These are phyloP conservation scores for Phytophthora agathidicida DNA, from an alignment of 352 stramenopile species.

Conservation along the genomic window DNA sequence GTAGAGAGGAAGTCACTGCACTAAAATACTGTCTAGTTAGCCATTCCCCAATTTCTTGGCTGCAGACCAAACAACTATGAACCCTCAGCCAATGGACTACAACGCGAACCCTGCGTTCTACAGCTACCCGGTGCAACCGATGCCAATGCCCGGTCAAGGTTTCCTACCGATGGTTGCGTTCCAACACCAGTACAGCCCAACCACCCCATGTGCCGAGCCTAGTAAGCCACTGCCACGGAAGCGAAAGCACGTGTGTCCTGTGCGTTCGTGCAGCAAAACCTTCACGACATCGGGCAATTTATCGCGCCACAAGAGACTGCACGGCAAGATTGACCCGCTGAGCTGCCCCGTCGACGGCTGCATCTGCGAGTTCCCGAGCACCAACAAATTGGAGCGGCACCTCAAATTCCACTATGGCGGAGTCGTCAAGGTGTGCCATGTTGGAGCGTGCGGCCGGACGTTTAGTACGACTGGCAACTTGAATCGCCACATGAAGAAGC, in stretches of 20 bases:
- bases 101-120: slow-evolving; percentile 11
- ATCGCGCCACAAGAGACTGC: slow-evolving; percentile 49
- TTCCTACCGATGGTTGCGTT: not conserved
- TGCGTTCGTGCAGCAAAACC: slow-evolving; percentile 45
- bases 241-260: slow-evolving; percentile 42
- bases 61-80: slow-evolving; percentile 2
- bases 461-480: slow-evolving; percentile 56
- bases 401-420: slow-evolving; percentile 55
- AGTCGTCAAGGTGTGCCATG: slow-evolving; percentile 41
- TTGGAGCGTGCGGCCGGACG: slow-evolving; percentile 41
- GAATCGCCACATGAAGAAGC: slow-evolving; percentile 49
- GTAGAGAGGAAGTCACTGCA: slow-evolving; percentile 7
- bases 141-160: not conserved
- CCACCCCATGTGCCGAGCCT: slow-evolving; percentile 13
- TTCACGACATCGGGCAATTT: slow-evolving; percentile 64
- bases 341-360: slow-evolving; percentile 32
- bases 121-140: slow-evolving; percentile 16
- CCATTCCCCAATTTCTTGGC: slow-evolving; percentile 18
- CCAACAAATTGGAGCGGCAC: slow-evolving; percentile 44
- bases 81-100: slow-evolving; percentile 11
- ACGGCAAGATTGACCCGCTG: slow-evolving; percentile 44
- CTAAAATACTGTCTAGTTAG: not conserved
- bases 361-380: slow-evolving; percentile 38
- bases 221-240: slow-evolving; percentile 36
- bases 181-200: slow-evolving; percentile 16